These are phyloP conservation scores for Seminavis robusta DNA, from an alignment of 108 stramenopile genomes.

Conservation along the genomic window DNA sequence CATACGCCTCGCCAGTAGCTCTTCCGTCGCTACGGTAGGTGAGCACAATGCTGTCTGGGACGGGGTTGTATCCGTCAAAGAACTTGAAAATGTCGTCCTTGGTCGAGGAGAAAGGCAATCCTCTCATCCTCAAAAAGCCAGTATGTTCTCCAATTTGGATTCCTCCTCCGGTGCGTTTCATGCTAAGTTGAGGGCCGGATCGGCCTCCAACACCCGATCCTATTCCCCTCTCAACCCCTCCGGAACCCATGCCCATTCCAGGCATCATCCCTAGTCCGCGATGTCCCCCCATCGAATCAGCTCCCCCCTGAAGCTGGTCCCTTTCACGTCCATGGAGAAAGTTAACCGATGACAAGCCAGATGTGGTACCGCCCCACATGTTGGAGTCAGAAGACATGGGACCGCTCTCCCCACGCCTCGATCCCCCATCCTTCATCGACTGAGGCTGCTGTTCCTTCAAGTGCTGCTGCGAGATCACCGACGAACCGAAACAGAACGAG, in stretches of 20 bases:
- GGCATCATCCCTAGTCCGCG: constrained; percentile 6
- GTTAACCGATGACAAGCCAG: neutral
- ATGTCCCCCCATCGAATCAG: neutral
- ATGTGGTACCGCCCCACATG: too few species aligned
- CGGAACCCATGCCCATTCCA: constrained; percentile 23
- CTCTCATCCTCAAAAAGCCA: constrained; percentile 89
- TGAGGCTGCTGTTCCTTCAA: constrained; percentile 45
- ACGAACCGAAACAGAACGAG: too few species aligned
- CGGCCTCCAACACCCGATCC: neutral
- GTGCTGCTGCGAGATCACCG: constrained; percentile 59
- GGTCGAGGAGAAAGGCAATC: constrained; percentile 87
- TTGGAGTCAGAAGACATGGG: too few species aligned
- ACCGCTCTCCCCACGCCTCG: neutral
- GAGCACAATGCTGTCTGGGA: constrained; percentile 79
- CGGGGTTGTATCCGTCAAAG: constrained; percentile 79
- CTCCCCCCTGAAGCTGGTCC: neutral
- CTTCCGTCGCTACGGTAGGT: constrained; percentile 91
- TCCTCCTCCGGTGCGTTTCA: constrained; percentile 70
- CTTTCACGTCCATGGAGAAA: neutral
- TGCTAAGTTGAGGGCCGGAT: constrained; percentile 4
- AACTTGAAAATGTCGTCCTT: constrained; percentile 88
- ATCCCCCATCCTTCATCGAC: neutral
- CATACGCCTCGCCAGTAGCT: constrained; percentile 92
- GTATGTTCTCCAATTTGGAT: constrained; percentile 89
- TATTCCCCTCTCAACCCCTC: constrained; percentile 14